phyloP scores from a whole-genome alignment of 2,329 filamentous ascomycete species.

The Blumeria graminis region DNA sequence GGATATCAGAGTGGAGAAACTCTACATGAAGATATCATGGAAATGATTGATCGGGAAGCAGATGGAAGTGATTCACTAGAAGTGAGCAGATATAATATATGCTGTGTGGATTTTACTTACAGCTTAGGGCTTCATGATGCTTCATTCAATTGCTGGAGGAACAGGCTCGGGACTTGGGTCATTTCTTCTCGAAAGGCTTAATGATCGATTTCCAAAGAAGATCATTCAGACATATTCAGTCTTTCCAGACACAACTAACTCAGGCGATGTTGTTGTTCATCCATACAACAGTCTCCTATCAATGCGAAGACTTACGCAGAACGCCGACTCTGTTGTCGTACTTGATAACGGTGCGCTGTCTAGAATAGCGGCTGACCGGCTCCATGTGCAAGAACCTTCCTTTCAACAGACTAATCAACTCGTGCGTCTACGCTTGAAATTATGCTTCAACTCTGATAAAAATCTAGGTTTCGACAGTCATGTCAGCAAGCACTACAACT shows the following conservation, averaged over 20 bases:
- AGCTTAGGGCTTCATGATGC: constrained; percentile 74
- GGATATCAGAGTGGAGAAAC: constrained; percentile 81
- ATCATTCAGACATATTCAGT: constrained; percentile 98
- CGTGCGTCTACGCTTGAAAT: constrained; percentile 18
- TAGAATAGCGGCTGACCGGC: constrained; percentile 75
- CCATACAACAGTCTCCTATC: constrained; percentile 93
- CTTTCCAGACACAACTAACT: constrained; percentile 77
- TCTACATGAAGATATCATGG: constrained; percentile 91
- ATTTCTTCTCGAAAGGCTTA: constrained; percentile 81
- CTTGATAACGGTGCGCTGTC: constrained; percentile 87
- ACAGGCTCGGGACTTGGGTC: constrained; percentile 92
- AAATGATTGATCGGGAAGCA: constrained; percentile 97
- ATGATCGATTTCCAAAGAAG: constrained; percentile 96
- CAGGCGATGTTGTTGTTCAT: constrained; percentile 81
- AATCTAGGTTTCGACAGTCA: constrained; percentile 71
- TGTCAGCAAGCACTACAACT: constrained; percentile 94
- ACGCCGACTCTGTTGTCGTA: constrained; percentile 92
- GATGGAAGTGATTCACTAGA: constrained; percentile 95
- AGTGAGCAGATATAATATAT: constrained; percentile 20
- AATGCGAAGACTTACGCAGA: constrained; percentile 76
- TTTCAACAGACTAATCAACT: constrained; percentile 97
- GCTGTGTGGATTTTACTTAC: constrained; percentile 8
- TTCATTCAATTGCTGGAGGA: constrained; percentile 92
- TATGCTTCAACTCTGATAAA: background rate
- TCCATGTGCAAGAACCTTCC: constrained; percentile 86